Percentiles rank a stretch among this genome's conserved stretches.
These are phyloP conservation scores for Trypanosoma avium DNA, from an alignment of 208 protist genomes.

Conservation along the genomic window DNA sequence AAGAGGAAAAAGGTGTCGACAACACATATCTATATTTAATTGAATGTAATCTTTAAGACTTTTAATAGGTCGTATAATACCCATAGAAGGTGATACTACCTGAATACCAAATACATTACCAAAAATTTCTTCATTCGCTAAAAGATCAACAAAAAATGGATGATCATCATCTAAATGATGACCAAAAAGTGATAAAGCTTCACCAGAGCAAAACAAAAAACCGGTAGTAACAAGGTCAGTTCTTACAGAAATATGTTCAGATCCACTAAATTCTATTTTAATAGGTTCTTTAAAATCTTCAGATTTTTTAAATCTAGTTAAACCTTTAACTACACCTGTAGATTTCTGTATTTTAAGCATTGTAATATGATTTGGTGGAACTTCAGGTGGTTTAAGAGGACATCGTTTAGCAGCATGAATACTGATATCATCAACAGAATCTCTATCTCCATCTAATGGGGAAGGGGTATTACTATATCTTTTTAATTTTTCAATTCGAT, in stretches of 20 bases:
- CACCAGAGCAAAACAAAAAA: conserved; percentile 73
- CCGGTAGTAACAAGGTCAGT: conserved; percentile 75
- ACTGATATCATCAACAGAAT: not conserved
- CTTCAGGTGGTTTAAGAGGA: conserved; percentile 28
- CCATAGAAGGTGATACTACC: conserved; percentile 38
- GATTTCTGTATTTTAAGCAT: conserved; percentile 70
- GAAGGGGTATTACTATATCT: not conserved
- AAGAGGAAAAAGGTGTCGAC: conserved; percentile 73
- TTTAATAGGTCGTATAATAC: conserved; percentile 58
- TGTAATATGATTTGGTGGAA: conserved; percentile 58
- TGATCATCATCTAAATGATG: conserved; percentile 67
- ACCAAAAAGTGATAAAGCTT: conserved; percentile 68
- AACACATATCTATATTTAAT: conserved; percentile 75
- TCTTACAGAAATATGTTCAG: conserved; percentile 52
- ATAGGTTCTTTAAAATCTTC: conserved; percentile 46
- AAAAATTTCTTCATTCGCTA: conserved; percentile 65
- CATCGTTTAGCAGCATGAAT: conserved; percentile 34
- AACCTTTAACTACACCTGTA: conserved; percentile 68
- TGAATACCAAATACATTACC: conserved; percentile 80
- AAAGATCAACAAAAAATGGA: conserved; percentile 65
- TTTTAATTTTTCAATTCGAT: conserved; percentile 32
- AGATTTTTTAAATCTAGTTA: conserved; percentile 49
- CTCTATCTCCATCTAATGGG: not conserved
- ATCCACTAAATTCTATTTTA: conserved; percentile 46
- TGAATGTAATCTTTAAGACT: conserved; percentile 72